A percentile compares a stretch with the other conserved stretches of the same genome.
Conservation (phyloP, 1,284 basidiomycete species). For the Marasmius fiardii region DNA sequence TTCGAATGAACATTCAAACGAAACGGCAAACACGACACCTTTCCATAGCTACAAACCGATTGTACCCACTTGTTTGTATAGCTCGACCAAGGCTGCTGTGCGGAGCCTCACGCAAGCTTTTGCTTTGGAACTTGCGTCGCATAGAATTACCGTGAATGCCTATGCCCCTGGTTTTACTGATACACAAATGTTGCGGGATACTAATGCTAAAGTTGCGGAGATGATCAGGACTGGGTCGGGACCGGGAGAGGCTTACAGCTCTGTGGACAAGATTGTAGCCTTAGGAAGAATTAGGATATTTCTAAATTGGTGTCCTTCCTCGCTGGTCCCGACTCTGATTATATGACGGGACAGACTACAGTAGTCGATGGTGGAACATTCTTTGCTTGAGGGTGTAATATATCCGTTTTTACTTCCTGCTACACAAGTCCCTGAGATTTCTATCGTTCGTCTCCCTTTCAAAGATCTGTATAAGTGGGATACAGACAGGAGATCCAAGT, state of each 20-base stretch:
- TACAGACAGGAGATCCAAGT: no score
- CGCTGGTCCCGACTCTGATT: conserved; percentile 14
- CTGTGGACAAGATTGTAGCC: not conserved
- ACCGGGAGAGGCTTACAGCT: conserved; percentile 6
- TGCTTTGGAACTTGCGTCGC: conserved; percentile 10
- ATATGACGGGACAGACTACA: conserved; percentile 16
- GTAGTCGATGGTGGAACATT: conserved; percentile 13
- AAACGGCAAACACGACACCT: no score
- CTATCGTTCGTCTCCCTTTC: no score
- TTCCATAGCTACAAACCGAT: no score
- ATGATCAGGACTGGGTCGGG: conserved; percentile 9
- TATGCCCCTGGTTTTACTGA: conserved; percentile 14
- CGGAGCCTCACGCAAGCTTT: conserved; percentile 14
- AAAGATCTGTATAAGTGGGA: no score
- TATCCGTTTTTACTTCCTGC: no score
- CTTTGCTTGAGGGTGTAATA: conserved; percentile 9
- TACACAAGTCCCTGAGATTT: no score
- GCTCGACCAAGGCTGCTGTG: conserved; percentile 14
- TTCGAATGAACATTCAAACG: no score
- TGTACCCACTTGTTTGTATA: no score
- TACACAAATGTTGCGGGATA: conserved; percentile 13
- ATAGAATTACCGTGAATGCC: conserved; percentile 13
- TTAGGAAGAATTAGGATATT: conserved; percentile 13
- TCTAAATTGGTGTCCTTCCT: conserved; percentile 13
- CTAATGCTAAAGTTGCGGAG: conserved; percentile 7